Conservation (phyloP, 2,329 filamentous ascomycete species). For the Periconia digitata region DNA sequence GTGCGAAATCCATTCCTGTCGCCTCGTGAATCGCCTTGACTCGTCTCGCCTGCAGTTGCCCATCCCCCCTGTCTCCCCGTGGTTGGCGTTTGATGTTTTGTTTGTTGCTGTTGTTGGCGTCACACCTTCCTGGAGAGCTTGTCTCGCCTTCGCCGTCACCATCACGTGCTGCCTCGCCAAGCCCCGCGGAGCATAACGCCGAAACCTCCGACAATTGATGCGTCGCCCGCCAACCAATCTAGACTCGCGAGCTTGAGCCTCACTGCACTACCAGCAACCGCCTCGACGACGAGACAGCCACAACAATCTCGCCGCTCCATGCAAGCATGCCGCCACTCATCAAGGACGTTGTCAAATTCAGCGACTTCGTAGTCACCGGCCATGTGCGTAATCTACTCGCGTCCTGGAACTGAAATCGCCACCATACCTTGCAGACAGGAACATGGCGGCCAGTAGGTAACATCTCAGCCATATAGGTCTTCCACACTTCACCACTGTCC, state of each 20-base stretch:
- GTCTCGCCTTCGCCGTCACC: background rate
- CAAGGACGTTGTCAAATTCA: slow-evolving; percentile 46
- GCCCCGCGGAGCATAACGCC: background rate
- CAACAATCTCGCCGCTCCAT: background rate
- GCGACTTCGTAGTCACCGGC: slow-evolving; percentile 47
- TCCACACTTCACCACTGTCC: slow-evolving; percentile 75
- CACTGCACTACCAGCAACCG: background rate
- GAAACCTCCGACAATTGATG: background rate
- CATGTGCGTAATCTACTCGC: slow-evolving; percentile 36
- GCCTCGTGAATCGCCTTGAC: background rate
- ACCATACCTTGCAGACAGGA: slow-evolving; percentile 1
- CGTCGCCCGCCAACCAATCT: background rate
- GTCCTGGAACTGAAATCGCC: slow-evolving; percentile 10
- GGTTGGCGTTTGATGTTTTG: too few species aligned
- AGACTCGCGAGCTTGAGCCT: background rate
- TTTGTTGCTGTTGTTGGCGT: background rate
- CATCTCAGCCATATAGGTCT: slow-evolving; percentile 69
- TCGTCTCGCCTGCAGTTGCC: background rate
- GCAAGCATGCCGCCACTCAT: slow-evolving; percentile 41
- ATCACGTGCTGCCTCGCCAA: background rate
- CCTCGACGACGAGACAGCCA: too few species aligned
- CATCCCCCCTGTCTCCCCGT: too few species aligned
- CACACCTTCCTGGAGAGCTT: background rate
- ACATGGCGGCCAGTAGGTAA: slow-evolving; percentile 2
- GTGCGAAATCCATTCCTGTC: background rate